Conservation (phyloP, 169 alveolate species). For the Plasmodium coatneyi region DNA sequence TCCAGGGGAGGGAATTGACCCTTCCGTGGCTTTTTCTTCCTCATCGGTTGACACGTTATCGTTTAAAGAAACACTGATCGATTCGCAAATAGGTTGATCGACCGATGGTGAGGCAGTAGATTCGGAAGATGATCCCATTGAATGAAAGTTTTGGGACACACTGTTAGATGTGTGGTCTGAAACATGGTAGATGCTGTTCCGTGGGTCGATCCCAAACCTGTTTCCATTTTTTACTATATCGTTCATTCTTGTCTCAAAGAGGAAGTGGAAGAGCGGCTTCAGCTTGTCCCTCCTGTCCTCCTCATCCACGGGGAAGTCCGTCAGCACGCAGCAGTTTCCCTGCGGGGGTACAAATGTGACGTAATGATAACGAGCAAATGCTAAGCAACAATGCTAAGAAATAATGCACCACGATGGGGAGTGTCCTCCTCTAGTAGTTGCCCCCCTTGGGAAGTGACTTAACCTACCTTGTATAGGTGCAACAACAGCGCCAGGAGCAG, state of each 20-base stretch:
- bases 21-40: neutral
- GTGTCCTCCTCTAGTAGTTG: no score
- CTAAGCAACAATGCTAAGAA: no score
- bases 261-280: slow-evolving; percentile 20
- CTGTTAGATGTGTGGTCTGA: neutral
- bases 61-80: neutral
- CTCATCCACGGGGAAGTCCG: slow-evolving; percentile 28
- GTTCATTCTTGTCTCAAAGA: slow-evolving; percentile 20
- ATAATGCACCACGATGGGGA: no score
- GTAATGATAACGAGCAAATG: no score
- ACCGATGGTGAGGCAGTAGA: neutral
- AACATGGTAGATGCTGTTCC: neutral
- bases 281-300: slow-evolving; percentile 46
- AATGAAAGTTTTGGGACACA: neutral
- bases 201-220: neutral
- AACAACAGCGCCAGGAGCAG: slow-evolving; percentile 29
- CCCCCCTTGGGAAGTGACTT: no score
- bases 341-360: no score
- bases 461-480: slow-evolving; percentile 40
- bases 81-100: neutral
- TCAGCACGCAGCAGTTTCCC: slow-evolving; percentile 44
- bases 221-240: slow-evolving; percentile 19
- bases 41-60: neutral
- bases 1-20: neutral
- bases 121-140: neutral